Conservation (phyloP, 306 rosid genomes). For the Vachellia pachyceras region DNA sequence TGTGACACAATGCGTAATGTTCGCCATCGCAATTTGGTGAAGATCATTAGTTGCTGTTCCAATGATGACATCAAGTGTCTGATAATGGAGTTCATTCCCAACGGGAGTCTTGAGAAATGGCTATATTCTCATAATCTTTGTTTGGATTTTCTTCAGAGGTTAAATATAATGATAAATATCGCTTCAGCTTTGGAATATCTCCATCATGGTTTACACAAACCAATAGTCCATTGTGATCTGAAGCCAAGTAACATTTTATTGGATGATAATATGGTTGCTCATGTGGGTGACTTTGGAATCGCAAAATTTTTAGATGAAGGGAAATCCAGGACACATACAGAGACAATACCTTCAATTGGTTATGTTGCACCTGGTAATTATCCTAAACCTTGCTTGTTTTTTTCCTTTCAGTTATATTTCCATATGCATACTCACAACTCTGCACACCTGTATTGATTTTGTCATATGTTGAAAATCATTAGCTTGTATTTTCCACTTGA, state of each 20-base stretch:
- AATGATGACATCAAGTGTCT: background rate
- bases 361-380: background rate
- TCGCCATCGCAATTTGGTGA: background rate
- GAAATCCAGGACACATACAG: background rate
- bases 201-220: background rate
- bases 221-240: background rate
- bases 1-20: background rate
- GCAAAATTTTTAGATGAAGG: background rate
- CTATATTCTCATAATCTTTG: background rate
- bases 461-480: background rate
- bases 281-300: background rate
- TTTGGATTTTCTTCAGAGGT: background rate
- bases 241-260: background rate
- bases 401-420: background rate
- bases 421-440: background rate
- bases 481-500: background rate
- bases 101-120: background rate
- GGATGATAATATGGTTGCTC: background rate
- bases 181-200: background rate
- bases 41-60: background rate
- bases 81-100: background rate
- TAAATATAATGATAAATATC: background rate
- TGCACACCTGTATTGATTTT: background rate
- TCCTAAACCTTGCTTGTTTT: background rate
- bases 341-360: background rate